These are phyloP conservation scores for Allium sativum DNA, from an alignment of 106 monocot genomes.

Conservation along the genomic window DNA sequence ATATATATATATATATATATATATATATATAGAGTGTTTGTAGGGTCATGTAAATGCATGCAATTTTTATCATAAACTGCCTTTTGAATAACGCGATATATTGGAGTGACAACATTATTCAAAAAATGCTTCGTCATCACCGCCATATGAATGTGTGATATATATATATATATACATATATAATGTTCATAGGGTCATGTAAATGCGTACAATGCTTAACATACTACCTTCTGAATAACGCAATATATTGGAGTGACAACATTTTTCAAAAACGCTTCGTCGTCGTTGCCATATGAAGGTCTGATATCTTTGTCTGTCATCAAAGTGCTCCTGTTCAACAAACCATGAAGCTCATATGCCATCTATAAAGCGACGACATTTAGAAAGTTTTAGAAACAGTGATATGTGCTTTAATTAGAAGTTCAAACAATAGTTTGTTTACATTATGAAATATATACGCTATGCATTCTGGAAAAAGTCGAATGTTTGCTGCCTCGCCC, in stretches of 20 bases:
- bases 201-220: too few species aligned
- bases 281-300: slow-evolving; percentile 92
- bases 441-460: slow-evolving; percentile 98
- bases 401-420: background rate
- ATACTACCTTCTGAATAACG: slow-evolving; percentile 77
- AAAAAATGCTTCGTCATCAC: too few species aligned
- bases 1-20: too few species aligned
- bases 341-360: slow-evolving; percentile 93
- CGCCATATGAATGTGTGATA: too few species aligned
- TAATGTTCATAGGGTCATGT: too few species aligned
- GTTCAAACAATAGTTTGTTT: slow-evolving; percentile 1
- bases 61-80: too few species aligned
- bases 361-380: slow-evolving; percentile 31
- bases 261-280: slow-evolving; percentile 88
- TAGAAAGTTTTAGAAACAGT: too few species aligned
- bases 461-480: slow-evolving; percentile 93
- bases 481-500: slow-evolving; percentile 91
- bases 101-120: too few species aligned
- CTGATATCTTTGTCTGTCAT: slow-evolving; percentile 90
- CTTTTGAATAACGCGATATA: too few species aligned
- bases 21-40: too few species aligned
- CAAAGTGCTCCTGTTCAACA: slow-evolving; percentile 79
- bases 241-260: slow-evolving; percentile 82
- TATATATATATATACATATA: too few species aligned
- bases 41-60: too few species aligned